Evolutionary conservation across 441 rosid genomes (phyloP).

Genomic region (Eruca vesicaria): DNA sequence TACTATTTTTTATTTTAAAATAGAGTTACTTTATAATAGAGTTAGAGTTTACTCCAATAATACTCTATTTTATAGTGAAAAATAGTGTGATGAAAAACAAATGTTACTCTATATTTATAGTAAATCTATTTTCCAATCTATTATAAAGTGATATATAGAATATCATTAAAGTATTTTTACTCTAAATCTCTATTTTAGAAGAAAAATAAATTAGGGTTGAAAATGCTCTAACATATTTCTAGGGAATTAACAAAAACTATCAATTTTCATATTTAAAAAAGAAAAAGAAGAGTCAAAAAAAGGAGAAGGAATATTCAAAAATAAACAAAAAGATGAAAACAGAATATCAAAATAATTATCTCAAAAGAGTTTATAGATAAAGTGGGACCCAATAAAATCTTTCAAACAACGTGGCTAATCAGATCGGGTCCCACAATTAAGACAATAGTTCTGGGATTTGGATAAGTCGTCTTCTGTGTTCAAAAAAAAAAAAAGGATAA

Average conservation of each 20-base stretch:
- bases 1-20: too few relatives aligned
- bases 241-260: background rate
- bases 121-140: too few relatives aligned
- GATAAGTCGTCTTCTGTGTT: constrained; percentile 18
- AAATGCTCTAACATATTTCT: background rate
- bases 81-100: too few relatives aligned
- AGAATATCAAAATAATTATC: constrained; percentile 11
- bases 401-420: constrained; percentile 31
- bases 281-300: constrained; percentile 15
- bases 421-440: constrained; percentile 25
- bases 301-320: constrained; percentile 17
- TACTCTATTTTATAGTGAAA: too few relatives aligned
- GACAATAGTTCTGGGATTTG: constrained; percentile 15
- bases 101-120: too few relatives aligned
- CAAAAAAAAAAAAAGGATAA: too few relatives aligned
- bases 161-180: too few relatives aligned
- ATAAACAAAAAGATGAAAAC: background rate
- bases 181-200: too few relatives aligned
- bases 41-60: too few relatives aligned
- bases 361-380: constrained; percentile 35
- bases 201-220: too few relatives aligned
- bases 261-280: background rate
- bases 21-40: too few relatives aligned
- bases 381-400: constrained; percentile 39
- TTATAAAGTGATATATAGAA: too few relatives aligned